Evolutionary conservation across 495 filamentous ascomycete species (phyloP).

Genomic region (Trichoderma gamsii): DNA sequence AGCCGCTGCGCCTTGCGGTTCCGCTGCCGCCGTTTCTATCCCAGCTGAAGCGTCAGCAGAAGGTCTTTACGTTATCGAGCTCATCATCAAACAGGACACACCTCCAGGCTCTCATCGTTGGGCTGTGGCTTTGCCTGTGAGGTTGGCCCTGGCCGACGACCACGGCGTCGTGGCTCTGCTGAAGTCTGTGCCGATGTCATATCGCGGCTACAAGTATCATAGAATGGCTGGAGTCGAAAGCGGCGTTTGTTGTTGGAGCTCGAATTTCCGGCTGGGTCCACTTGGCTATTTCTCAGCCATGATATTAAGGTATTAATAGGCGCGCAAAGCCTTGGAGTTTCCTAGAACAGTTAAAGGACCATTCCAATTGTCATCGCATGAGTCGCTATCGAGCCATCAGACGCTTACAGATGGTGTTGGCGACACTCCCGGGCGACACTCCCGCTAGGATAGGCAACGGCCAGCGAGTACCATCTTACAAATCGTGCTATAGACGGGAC

Average conservation of each 20-base stretch:
- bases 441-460: too few species aligned
- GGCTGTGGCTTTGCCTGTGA: neutral
- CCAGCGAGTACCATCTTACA: neutral
- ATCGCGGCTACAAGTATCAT: neutral
- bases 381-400: too few species aligned
- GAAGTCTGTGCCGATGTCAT: neutral
- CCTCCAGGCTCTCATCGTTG: neutral
- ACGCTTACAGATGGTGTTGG: too few species aligned
- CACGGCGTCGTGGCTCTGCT: neutral
- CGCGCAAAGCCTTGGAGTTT: too few species aligned
- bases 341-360: too few species aligned
- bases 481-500: neutral
- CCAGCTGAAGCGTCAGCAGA: neutral
- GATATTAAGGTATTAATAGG: too few species aligned
- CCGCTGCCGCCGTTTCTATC: constrained; percentile 4
- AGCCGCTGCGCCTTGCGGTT: constrained; percentile 6
- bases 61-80: too few species aligned
- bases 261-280: too few species aligned
- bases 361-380: too few species aligned
- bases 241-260: too few species aligned
- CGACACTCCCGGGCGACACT: too few species aligned
- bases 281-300: too few species aligned
- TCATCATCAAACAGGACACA: neutral
- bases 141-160: neutral
- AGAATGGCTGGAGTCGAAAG: neutral